These are phyloP conservation scores for Penicillium goetzii DNA, from an alignment of 495 filamentous ascomycete species.

Conservation along the genomic window DNA sequence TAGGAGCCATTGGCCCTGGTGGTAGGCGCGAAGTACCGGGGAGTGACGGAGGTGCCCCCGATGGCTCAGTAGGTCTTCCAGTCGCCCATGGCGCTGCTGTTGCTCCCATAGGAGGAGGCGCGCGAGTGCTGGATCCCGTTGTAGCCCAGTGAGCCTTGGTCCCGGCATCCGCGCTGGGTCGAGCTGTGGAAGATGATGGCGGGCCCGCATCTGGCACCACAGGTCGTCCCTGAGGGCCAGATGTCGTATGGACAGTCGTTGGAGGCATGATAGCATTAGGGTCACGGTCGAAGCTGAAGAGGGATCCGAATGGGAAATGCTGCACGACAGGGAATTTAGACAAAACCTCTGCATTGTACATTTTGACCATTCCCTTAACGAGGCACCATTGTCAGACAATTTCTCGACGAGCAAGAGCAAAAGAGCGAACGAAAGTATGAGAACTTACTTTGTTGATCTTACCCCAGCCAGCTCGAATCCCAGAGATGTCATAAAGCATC, in stretches of 20 bases:
- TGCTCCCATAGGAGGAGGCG: slow-evolving; percentile 29
- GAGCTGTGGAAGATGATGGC: slow-evolving; percentile 18
- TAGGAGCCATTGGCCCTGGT: slow-evolving; percentile 46
- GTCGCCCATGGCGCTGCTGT: slow-evolving; percentile 53
- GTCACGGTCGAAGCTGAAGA: slow-evolving; percentile 82
- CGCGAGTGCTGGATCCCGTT: slow-evolving; percentile 18
- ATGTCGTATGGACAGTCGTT: slow-evolving; percentile 59
- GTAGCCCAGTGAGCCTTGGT: slow-evolving; percentile 56
- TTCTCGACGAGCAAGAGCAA: not conserved
- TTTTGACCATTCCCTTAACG: slow-evolving; percentile 70
- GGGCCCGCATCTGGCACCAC: slow-evolving; percentile 28
- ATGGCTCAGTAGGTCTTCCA: slow-evolving; percentile 22
- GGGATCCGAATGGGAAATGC: slow-evolving; percentile 73
- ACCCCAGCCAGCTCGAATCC: slow-evolving; percentile 87
- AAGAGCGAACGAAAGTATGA: not conserved
- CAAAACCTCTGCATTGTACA: slow-evolving; percentile 72
- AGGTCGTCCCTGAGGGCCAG: slow-evolving; percentile 53
- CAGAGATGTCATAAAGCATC: slow-evolving; percentile 92
- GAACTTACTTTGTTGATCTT: slow-evolving; percentile 89
- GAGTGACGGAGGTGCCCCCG: slow-evolving; percentile 17
- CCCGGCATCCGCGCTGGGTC: slow-evolving; percentile 33
- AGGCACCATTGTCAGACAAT: slow-evolving; percentile 9
- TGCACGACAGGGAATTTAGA: slow-evolving; percentile 74
- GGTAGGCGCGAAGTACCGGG: slow-evolving; percentile 42
- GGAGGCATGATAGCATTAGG: slow-evolving; percentile 57